Evolutionary conservation across 75 land plant species (phyloP).

Genomic region (Picea sitchensis): DNA sequence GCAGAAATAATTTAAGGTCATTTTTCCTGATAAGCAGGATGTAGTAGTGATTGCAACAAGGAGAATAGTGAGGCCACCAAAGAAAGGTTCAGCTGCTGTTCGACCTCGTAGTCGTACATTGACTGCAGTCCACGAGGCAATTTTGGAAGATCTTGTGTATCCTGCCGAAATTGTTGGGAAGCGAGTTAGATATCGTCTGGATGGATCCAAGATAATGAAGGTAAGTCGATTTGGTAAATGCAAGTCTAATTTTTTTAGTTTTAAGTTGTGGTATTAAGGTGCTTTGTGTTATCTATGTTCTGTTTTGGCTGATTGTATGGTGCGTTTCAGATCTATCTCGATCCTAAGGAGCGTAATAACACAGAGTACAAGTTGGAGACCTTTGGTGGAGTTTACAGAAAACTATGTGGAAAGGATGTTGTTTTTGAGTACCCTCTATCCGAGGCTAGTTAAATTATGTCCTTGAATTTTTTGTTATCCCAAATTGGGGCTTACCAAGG

Average conservation of each 20-base stretch:
- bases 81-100: constrained; percentile 74
- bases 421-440: constrained; percentile 78
- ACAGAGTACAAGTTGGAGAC: constrained; percentile 87
- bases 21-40: constrained; percentile 34
- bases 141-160: constrained; percentile 74
- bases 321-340: constrained; percentile 56
- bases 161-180: constrained; percentile 92
- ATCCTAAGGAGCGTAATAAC: constrained; percentile 82
- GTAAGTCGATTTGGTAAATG: constrained; percentile 18
- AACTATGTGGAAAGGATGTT: constrained; percentile 79
- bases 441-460: constrained; percentile 29
- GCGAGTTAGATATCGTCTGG: constrained; percentile 70
- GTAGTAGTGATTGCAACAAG: constrained; percentile 72
- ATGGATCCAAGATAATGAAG: constrained; percentile 86
- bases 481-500: too few species aligned
- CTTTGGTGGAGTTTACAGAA: constrained; percentile 82
- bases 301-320: background rate
- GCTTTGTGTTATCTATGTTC: background rate
- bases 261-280: background rate
- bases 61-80: constrained; percentile 83
- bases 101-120: constrained; percentile 80
- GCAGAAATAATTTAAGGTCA: background rate
- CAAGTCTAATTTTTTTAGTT: background rate
- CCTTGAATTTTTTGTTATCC: too few species aligned
- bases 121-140: constrained; percentile 82